Evolutionary conservation across 2,329 filamentous ascomycete genomes (phyloP).

Genomic region (Volutella citrinella): DNA sequence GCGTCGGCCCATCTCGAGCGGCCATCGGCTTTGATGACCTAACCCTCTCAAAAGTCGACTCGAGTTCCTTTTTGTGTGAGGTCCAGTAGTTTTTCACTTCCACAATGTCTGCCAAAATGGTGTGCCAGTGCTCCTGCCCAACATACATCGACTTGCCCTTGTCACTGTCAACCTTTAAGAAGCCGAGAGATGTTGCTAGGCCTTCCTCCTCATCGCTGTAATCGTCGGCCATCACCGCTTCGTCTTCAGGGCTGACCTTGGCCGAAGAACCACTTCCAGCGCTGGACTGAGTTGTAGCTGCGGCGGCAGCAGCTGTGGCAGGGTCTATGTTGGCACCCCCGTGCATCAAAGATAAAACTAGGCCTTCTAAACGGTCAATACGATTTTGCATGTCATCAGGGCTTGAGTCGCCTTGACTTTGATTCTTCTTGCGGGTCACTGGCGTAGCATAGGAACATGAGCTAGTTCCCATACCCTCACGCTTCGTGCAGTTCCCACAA

Average conservation of each 20-base stretch:
- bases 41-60: slow-evolving; percentile 76
- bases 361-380: slow-evolving; percentile 88
- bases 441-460: slow-evolving; percentile 84
- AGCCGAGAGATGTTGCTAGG: slow-evolving; percentile 70
- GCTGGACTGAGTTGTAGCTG: slow-evolving; percentile 34
- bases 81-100: slow-evolving; percentile 92
- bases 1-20: slow-evolving; percentile 65
- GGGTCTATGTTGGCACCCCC: slow-evolving; percentile 61
- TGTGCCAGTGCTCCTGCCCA: slow-evolving; percentile 81
- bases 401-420: slow-evolving; percentile 56
- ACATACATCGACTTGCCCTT: slow-evolving; percentile 78
- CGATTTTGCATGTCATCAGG: slow-evolving; percentile 98
- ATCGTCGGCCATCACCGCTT: slow-evolving; percentile 48
- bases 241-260: slow-evolving; percentile 44
- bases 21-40: slow-evolving; percentile 62
- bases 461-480: slow-evolving; percentile 74
- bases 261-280: slow-evolving; percentile 44
- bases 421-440: slow-evolving; percentile 68
- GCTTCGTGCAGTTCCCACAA: slow-evolving; percentile 92
- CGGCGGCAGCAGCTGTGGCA: slow-evolving; percentile 32
- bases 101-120: slow-evolving; percentile 75
- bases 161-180: slow-evolving; percentile 76
- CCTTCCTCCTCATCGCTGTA: slow-evolving; percentile 70
- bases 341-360: slow-evolving; percentile 93
- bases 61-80: slow-evolving; percentile 83